These are phyloP conservation scores for Rubroboletus pulcherrimus DNA, from an alignment of 768 basidiomycete genomes.

Conservation along the genomic window DNA sequence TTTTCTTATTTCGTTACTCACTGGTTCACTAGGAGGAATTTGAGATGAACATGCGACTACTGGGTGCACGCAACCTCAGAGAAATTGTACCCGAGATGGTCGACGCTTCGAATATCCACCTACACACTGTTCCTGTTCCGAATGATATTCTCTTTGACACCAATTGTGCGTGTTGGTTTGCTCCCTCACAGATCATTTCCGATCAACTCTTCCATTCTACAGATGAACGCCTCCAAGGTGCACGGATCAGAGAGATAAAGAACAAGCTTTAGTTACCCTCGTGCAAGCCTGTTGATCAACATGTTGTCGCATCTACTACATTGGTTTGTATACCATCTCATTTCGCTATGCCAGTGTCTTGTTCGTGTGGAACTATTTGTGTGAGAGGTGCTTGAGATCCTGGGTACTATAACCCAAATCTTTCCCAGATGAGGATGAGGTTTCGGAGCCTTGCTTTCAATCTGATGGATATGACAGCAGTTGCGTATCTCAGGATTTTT, in stretches of 20 bases:
- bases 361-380: not conserved
- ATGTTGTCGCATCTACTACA: not conserved
- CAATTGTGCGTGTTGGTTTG: constrained; percentile 63
- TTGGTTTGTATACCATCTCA: not conserved
- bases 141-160: constrained; percentile 68
- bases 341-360: not conserved
- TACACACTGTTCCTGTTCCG: constrained; percentile 67
- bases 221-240: constrained; percentile 45
- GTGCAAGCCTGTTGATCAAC: not conserved
- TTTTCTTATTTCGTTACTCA: not conserved
- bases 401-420: not conserved
- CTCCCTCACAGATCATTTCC: not conserved
- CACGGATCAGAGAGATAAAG: constrained; percentile 37
- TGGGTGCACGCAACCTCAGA: constrained; percentile 77
- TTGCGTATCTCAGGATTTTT: too few species aligned
- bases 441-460: not conserved
- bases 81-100: constrained; percentile 90
- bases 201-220: constrained; percentile 5
- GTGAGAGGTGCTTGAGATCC: not conserved
- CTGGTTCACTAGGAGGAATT: constrained; percentile 74
- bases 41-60: constrained; percentile 93
- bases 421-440: not conserved
- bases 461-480: constrained; percentile 4
- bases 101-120: constrained; percentile 65
- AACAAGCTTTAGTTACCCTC: constrained; percentile 34